These are phyloP conservation scores for Colletotrichum siamense DNA, from an alignment of 2,329 filamentous ascomycete species.

Conservation along the genomic window DNA sequence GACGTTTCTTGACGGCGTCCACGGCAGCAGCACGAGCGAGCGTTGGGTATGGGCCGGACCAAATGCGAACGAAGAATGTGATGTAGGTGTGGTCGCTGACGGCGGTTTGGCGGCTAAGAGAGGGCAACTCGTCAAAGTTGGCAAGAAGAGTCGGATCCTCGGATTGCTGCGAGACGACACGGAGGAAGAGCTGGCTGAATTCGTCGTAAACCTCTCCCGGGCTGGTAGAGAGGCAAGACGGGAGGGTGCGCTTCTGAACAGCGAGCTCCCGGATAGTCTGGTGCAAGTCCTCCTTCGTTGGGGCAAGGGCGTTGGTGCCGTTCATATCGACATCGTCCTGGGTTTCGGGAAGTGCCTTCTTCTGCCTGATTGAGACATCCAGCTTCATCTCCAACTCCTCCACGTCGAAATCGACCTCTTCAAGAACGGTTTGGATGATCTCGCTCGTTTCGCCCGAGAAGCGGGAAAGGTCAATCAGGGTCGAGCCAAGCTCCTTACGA, in stretches of 20 bases:
- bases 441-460: conserved; percentile 62
- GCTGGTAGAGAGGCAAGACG: conserved; percentile 58
- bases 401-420: conserved; percentile 73
- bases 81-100: conserved; percentile 70
- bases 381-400: conserved; percentile 78
- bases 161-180: conserved; percentile 51
- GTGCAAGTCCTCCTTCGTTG: conserved; percentile 41
- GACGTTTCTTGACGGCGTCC: conserved; percentile 62
- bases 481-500: conserved; percentile 68
- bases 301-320: conserved; percentile 33
- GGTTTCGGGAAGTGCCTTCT: conserved; percentile 52
- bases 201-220: conserved; percentile 61
- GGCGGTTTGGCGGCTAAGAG: conserved; percentile 60
- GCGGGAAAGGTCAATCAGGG: conserved; percentile 71
- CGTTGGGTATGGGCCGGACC: conserved; percentile 74
- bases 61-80: conserved; percentile 77
- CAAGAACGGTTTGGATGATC: conserved; percentile 71
- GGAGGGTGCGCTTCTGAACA: conserved; percentile 39
- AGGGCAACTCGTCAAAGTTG: conserved; percentile 59
- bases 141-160: conserved; percentile 44
- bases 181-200: conserved; percentile 64
- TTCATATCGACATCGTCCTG: conserved; percentile 58
- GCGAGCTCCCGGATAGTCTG: conserved; percentile 44
- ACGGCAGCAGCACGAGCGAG: conserved; percentile 74
- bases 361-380: conserved; percentile 70